A percentile compares a stretch with the other conserved stretches of the same genome.
phyloP scores from a whole-genome alignment of 176 grass and related monocot genomes.

The Elaeis guineensis region DNA sequence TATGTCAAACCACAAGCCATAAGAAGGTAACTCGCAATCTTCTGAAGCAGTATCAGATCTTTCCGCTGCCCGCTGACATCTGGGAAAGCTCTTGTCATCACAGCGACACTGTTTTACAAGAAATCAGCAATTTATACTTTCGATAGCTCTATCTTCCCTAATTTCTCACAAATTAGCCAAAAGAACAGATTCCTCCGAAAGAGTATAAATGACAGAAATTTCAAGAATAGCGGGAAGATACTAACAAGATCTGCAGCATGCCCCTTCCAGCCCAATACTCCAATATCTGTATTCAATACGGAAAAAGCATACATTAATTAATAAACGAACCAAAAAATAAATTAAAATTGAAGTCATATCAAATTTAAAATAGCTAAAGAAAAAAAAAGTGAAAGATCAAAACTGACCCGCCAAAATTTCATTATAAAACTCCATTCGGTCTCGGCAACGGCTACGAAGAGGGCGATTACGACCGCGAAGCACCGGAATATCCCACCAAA shows the following conservation, averaged over 20 bases:
- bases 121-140: conserved; percentile 6
- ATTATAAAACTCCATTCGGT: conserved; percentile 76
- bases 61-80: conserved; percentile 27
- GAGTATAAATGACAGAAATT: too few species aligned
- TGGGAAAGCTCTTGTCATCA: conserved; percentile 87
- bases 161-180: too few species aligned
- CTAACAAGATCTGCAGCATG: conserved; percentile 97
- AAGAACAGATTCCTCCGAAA: too few species aligned
- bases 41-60: conserved; percentile 68
- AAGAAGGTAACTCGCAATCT: conserved; percentile 83
- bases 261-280: conserved; percentile 76
- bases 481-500: conserved; percentile 91
- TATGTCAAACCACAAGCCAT: conserved; percentile 81
- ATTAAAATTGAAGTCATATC: too few species aligned
- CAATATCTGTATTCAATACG: conserved; percentile 37
- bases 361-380: background rate
- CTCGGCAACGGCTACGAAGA: conserved; percentile 67
- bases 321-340: too few species aligned
- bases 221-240: background rate
- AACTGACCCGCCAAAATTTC: conserved; percentile 45
- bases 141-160: background rate
- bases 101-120: conserved; percentile 55
- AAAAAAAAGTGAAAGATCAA: conserved; percentile 5
- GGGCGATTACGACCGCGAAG: conserved; percentile 61
- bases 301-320: background rate